These are phyloP conservation scores for Neofusicoccum parvum DNA, from an alignment of 2,329 filamentous ascomycete genomes.

Conservation along the genomic window DNA sequence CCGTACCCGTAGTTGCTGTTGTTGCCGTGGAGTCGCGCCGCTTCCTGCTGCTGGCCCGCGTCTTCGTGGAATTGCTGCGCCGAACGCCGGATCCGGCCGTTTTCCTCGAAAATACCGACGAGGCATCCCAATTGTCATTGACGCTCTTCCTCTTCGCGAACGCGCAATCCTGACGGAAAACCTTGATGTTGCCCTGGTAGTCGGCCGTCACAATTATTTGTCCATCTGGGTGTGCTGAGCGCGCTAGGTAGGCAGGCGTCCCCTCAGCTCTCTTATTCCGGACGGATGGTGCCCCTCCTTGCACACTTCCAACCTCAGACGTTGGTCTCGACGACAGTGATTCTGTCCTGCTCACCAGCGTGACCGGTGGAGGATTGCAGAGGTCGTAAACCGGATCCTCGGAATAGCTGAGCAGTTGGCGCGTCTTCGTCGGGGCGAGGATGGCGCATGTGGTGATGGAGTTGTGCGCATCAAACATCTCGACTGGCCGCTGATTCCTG, in stretches of 20 bases:
- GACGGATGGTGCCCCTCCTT: constrained; percentile 33
- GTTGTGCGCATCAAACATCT: constrained; percentile 88
- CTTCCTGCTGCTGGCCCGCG: constrained; percentile 53
- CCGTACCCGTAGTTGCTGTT: constrained; percentile 50
- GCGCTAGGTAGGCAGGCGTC: constrained; percentile 75
- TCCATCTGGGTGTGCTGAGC: constrained; percentile 74
- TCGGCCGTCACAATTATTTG: constrained; percentile 94
- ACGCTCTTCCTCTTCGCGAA: constrained; percentile 67
- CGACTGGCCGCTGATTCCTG: constrained; percentile 78
- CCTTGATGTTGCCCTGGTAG: constrained; percentile 84
- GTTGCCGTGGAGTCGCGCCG: constrained; percentile 50
- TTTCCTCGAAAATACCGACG: constrained; percentile 73
- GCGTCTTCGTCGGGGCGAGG: constrained; percentile 77
- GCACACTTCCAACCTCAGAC: constrained; percentile 44
- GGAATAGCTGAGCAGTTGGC: constrained; percentile 75
- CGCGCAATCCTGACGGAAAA: constrained; percentile 94
- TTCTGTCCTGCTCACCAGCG: constrained; percentile 74
- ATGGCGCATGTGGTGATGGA: constrained; percentile 87
- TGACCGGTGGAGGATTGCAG: constrained; percentile 92
- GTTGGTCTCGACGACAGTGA: constrained; percentile 52
- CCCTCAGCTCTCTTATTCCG: constrained; percentile 54
- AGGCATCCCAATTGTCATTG: constrained; percentile 70
- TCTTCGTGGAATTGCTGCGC: constrained; percentile 56
- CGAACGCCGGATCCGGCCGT: constrained; percentile 25
- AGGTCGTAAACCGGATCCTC: constrained; percentile 94